Evolutionary conservation across 495 filamentous ascomycete genomes (phyloP).

Genomic region (Aspergillus sclerotioniger): DNA sequence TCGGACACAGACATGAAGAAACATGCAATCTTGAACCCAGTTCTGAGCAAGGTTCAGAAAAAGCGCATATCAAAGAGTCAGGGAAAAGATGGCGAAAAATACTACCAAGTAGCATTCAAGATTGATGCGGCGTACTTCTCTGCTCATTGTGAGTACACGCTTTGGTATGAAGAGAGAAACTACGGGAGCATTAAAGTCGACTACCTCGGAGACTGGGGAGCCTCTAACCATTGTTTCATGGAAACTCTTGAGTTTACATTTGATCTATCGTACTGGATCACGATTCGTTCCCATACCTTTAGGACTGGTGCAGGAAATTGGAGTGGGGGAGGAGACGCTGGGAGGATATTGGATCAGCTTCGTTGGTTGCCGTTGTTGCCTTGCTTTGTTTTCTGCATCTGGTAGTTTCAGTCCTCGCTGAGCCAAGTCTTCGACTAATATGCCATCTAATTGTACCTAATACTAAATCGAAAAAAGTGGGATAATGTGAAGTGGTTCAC

Average conservation of each 20-base stretch:
- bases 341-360: background rate
- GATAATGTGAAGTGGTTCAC: background rate
- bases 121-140: slow-evolving; percentile 27
- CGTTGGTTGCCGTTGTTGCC: too few species aligned
- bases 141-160: slow-evolving; percentile 27
- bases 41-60: slow-evolving; percentile 6
- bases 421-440: background rate
- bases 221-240: background rate
- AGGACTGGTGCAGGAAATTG: background rate
- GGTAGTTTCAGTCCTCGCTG: background rate
- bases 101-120: slow-evolving; percentile 22
- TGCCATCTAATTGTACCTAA: too few species aligned
- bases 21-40: slow-evolving; percentile 12
- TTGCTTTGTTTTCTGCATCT: too few species aligned
- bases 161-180: slow-evolving; percentile 23
- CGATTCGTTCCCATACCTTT: background rate
- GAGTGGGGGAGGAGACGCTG: background rate
- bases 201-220: slow-evolving; percentile 21
- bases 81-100: slow-evolving; percentile 22
- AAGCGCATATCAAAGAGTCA: slow-evolving; percentile 7
- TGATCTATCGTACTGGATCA: background rate
- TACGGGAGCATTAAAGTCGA: slow-evolving; percentile 26
- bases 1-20: slow-evolving; percentile 11
- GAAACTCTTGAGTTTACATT: background rate
- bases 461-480: background rate